Percentiles rank a stretch among this genome's conserved stretches.
Evolutionary conservation across 345 rosid genomes (phyloP).

Genomic region (Aurinia saxatilis): DNA sequence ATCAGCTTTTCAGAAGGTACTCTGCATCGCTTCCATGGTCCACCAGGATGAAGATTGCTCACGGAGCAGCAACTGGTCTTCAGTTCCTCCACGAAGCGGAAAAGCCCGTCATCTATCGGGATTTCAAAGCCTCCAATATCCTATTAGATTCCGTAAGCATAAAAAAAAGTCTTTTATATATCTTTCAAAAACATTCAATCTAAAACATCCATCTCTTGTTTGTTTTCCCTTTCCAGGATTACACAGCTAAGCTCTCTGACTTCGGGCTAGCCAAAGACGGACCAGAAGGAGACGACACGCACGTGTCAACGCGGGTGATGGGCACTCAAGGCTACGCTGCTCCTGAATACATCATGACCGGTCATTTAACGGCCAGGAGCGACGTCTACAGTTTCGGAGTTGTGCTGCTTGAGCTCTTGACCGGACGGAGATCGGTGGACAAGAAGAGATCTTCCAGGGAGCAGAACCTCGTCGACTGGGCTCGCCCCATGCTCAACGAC

Average conservation of each 20-base stretch:
- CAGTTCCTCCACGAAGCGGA: conserved; percentile 77
- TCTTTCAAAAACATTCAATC: no score
- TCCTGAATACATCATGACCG: conserved; percentile 92
- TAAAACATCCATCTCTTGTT: no score
- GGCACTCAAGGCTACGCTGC: conserved; percentile 97
- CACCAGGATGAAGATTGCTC: conserved; percentile 84
- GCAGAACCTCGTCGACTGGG: conserved; percentile 66
- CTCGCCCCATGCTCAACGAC: conserved; percentile 58
- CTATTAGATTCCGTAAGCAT: conserved; percentile 68
- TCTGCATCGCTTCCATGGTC: conserved; percentile 81
- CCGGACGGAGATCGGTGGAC: conserved; percentile 58
- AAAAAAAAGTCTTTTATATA: no score
- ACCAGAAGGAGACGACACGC: conserved; percentile 92
- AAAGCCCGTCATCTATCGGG: conserved; percentile 86
- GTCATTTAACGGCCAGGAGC: conserved; percentile 66
- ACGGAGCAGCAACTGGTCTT: conserved; percentile 93
- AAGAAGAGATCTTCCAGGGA: conserved; percentile 49
- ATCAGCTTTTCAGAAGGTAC: conserved; percentile 79
- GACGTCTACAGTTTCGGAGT: conserved; percentile 75
- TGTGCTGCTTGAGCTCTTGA: conserved; percentile 50
- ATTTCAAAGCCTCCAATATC: conserved; percentile 87
- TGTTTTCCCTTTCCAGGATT: conserved; percentile 43
- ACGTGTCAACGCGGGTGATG: conserved; percentile 87
- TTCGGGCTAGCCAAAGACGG: conserved; percentile 93
- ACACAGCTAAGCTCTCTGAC: conserved; percentile 73